phyloP scores from a whole-genome alignment of 2,329 filamentous ascomycete species.

The Cercospora beticola region DNA sequence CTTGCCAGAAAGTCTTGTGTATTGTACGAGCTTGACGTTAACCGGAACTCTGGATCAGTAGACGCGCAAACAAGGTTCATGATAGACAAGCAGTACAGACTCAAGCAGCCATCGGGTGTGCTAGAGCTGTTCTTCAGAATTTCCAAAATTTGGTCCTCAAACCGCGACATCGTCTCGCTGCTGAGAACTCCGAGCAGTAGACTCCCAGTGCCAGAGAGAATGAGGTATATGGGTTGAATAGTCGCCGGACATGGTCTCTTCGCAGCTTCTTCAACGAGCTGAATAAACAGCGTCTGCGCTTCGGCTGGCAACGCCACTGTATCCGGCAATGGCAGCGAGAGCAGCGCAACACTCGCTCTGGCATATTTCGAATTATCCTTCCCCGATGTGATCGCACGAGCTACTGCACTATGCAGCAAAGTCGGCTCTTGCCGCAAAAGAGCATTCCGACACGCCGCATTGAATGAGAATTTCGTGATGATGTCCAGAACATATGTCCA shows the following conservation, averaged over 20 bases:
- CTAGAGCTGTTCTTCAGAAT: conserved; percentile 35
- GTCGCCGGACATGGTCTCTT: conserved; percentile 28
- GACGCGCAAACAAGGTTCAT: conserved; percentile 35
- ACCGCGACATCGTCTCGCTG: conserved; percentile 27
- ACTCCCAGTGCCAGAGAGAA: conserved; percentile 37
- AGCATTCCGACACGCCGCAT: conserved; percentile 32
- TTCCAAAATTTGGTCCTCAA: conserved; percentile 37
- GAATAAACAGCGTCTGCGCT: conserved; percentile 37
- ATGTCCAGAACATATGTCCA: conserved; percentile 54
- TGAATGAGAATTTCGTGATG: conserved; percentile 45
- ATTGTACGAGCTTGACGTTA: conserved; percentile 30
- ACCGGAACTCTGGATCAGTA: conserved; percentile 24
- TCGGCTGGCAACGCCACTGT: conserved; percentile 35
- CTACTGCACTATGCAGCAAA: conserved; percentile 33
- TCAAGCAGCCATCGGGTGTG: conserved; percentile 34
- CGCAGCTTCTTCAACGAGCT: conserved; percentile 35
- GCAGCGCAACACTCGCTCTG: conserved; percentile 31
- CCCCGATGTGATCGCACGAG: conserved; percentile 30
- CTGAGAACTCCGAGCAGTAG: conserved; percentile 35
- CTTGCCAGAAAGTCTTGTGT: conserved; percentile 36
- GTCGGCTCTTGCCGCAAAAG: conserved; percentile 35
- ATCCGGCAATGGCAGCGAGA: conserved; percentile 34
- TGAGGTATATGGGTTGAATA: conserved; percentile 35
- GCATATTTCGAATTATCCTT: conserved; percentile 25
- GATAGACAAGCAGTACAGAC: conserved; percentile 40